Evolutionary conservation across 2,329 filamentous ascomycete species (phyloP).

Genomic region (Diaporthe sp.): DNA sequence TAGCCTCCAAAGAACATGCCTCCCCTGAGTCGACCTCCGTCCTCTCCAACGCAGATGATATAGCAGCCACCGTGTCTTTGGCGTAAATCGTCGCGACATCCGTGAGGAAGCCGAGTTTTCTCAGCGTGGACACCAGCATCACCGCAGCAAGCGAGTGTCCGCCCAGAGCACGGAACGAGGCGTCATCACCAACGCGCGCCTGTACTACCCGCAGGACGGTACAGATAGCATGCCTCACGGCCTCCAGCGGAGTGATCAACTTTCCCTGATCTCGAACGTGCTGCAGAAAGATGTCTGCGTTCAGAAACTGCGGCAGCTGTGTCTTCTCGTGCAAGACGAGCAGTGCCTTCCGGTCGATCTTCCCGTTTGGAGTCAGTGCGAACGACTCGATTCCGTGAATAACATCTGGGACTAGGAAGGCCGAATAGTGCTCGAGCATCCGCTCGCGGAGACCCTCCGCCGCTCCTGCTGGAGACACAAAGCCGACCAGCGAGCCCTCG

Average conservation of each 20-base stretch:
- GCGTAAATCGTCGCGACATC: not conserved
- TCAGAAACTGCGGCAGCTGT: not conserved
- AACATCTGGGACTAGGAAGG: not conserved
- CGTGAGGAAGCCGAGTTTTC: not conserved
- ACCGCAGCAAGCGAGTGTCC: constrained; percentile 11
- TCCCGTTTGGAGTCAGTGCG: constrained; percentile 5
- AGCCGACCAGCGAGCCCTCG: constrained; percentile 45
- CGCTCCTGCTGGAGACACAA: constrained; percentile 33
- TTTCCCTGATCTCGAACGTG: constrained; percentile 12
- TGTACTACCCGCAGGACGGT: not conserved
- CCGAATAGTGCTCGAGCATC: constrained; percentile 1
- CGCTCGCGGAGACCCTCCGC: not conserved
- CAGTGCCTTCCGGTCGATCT: constrained; percentile 18
- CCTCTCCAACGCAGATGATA: not conserved
- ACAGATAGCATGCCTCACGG: constrained; percentile 2
- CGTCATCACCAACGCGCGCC: not conserved
- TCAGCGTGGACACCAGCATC: constrained; percentile 12
- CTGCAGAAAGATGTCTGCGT: not conserved
- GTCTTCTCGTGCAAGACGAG: not conserved
- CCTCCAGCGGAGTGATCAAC: not conserved
- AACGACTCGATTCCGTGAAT: not conserved
- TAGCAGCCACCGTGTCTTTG: not conserved
- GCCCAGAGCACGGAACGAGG: constrained; percentile 6
- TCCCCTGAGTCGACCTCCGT: not conserved
- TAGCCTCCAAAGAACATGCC: not conserved